Evolutionary conservation across 2,329 filamentous ascomycete genomes (phyloP), one percentile per base, ranked within the genome.

Genomic region (Aspergillus pseudoterreus): DNA sequence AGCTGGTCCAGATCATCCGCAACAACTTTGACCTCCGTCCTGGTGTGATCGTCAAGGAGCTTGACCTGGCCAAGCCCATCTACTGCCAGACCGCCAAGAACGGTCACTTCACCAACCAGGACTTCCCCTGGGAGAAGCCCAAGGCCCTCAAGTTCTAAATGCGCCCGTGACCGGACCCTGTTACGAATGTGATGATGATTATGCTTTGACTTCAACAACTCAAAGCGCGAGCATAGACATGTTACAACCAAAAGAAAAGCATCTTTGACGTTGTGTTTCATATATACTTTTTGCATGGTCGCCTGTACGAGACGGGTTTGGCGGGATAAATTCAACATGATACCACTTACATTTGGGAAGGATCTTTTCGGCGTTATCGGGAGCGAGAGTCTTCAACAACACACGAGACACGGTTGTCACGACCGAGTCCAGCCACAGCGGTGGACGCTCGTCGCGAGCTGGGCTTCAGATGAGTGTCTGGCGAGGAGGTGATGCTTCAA

Each of bases 51-150:
- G 94, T 97, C 78, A 90, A 90, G 81, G 92, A 96, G 80, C 88
- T 99, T 62, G 87, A 94, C 79, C 84, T 99, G 62, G 87, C 85
- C 76, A 90, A 91, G 78, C 94, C 94, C 72, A 96, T 97, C 82
- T 99, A 99, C 87, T 85, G 85, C 83, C 84, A 92, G 82, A 99
- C 94, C 53, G 94, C 94, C 78, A 96, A 96, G 89, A 97, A 97
- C 80, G 94, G 94, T 67, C 94, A 99, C 85, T 99, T 99, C 79
- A 95, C 91, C 78, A 94, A 96, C 88, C 94, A 96, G 84, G 81
- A 76, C 76, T 99, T 99, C 84, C 85, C 81, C 78, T 99, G 94
- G 94, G 94, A 99, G 86, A 84, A 97, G 85, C 92, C 94, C 71
- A 96, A 96, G 89, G 68, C 81, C 64, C 89, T 99, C 71, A 92